phyloP scores from a whole-genome alignment of 1,284 basidiomycete species.

The Ustilago curta region DNA sequence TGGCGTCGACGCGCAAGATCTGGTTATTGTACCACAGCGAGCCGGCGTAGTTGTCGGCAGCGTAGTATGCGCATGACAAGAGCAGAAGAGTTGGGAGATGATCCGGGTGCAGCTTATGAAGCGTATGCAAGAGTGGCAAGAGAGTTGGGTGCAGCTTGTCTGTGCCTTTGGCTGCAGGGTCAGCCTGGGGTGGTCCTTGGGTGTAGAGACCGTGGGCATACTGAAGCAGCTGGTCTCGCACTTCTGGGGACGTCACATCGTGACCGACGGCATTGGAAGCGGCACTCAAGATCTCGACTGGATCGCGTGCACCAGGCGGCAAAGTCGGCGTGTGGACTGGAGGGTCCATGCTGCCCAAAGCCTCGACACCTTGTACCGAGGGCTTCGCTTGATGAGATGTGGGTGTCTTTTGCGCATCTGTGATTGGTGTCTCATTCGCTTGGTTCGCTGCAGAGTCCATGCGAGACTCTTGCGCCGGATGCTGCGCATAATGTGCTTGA shows the following conservation, averaged over 20 bases:
- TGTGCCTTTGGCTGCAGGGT: slow-evolving; percentile 21
- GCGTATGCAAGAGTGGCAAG: slow-evolving; percentile 62
- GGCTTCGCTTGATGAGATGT: not conserved
- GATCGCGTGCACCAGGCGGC: slow-evolving; percentile 51
- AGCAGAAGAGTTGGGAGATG: slow-evolving; percentile 64
- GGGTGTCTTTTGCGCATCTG: not conserved
- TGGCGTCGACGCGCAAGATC: slow-evolving; percentile 68
- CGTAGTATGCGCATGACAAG: slow-evolving; percentile 66
- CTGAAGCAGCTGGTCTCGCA: slow-evolving; percentile 65
- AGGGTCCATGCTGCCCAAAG: slow-evolving; percentile 18
- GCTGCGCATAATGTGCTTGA: slow-evolving; percentile 39
- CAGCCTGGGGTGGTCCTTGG: slow-evolving; percentile 31
- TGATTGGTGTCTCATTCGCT: not conserved
- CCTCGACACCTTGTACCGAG: not conserved
- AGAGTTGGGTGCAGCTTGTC: slow-evolving; percentile 62
- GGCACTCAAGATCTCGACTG: slow-evolving; percentile 55
- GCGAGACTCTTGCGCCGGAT: slow-evolving; percentile 7
- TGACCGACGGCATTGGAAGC: slow-evolving; percentile 55
- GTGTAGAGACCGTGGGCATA: slow-evolving; percentile 65
- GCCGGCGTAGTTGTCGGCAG: slow-evolving; percentile 56
- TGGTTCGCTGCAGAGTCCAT: not conserved
- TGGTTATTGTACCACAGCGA: slow-evolving; percentile 70
- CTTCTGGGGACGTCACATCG: slow-evolving; percentile 48
- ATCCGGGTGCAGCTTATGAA: slow-evolving; percentile 60
- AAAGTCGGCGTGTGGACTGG: slow-evolving; percentile 41